Conservation (phyloP, 1,139 yeast genomes). For the Scheffersomyces illinoinensis region DNA sequence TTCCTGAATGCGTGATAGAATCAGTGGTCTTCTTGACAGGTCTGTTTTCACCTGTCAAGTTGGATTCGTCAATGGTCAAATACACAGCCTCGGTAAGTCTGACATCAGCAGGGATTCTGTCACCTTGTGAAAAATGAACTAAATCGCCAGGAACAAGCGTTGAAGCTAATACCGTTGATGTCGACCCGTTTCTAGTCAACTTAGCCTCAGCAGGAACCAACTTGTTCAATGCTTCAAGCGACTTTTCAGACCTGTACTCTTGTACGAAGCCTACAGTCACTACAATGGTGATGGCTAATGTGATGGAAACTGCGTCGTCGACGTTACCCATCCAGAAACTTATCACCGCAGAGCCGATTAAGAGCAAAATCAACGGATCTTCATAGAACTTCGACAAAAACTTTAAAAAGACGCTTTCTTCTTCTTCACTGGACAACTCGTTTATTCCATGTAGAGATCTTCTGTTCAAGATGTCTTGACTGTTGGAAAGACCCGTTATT, state of each 20-base stretch:
- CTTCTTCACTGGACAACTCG: conserved; percentile 72
- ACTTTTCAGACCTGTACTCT: conserved; percentile 91
- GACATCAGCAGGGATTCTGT: conserved; percentile 91
- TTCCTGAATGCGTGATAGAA: conserved; percentile 23
- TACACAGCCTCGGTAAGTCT: conserved; percentile 77
- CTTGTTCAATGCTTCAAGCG: conserved; percentile 85
- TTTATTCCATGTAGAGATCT: conserved; percentile 75
- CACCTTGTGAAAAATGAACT: conserved; percentile 87
- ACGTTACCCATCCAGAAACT: conserved; percentile 89
- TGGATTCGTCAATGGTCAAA: conserved; percentile 84
- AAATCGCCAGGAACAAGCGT: conserved; percentile 92
- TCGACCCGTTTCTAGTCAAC: conserved; percentile 74
- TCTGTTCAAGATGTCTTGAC: conserved; percentile 70
- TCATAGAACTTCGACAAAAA: conserved; percentile 80
- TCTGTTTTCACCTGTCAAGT: conserved; percentile 89
- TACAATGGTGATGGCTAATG: conserved; percentile 84
- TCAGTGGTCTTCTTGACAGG: conserved; percentile 68
- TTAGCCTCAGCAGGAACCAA: conserved; percentile 94
- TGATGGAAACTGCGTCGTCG: conserved; percentile 89
- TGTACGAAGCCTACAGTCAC: conserved; percentile 96
- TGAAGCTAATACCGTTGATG: conserved; percentile 79
- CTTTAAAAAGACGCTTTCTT: conserved; percentile 67
- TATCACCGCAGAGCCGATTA: conserved; percentile 84
- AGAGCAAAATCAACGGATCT: conserved; percentile 82
- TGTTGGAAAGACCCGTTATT: conserved; percentile 58